A percentile compares a stretch with the other conserved stretches of the same genome.
Evolutionary conservation across 306 rosid species (phyloP).

Genomic region (Pterocarpus santalinus): DNA sequence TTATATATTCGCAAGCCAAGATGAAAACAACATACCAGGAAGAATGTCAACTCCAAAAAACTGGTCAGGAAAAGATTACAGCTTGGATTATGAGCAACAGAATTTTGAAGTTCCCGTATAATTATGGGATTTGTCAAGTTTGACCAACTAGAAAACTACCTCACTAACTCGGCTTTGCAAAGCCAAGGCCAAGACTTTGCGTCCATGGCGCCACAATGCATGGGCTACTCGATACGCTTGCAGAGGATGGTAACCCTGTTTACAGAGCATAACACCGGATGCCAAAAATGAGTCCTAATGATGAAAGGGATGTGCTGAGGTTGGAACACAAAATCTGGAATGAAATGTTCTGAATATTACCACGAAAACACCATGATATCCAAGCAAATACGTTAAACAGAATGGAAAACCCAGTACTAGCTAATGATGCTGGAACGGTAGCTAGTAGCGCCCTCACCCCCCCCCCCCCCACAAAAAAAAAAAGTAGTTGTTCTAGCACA

Average conservation of each 20-base stretch:
- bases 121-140: slow-evolving; percentile 8
- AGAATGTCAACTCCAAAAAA: slow-evolving; percentile 94
- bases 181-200: slow-evolving; percentile 83
- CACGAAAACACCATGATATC: slow-evolving; percentile 2
- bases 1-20: slow-evolving; percentile 25
- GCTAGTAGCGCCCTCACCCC: neutral
- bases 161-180: slow-evolving; percentile 91
- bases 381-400: slow-evolving; percentile 21
- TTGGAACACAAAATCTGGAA: neutral
- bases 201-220: slow-evolving; percentile 81
- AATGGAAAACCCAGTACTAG: neutral
- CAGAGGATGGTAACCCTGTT: slow-evolving; percentile 88
- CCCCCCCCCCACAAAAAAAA: too few species aligned
- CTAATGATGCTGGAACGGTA: neutral
- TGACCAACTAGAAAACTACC: slow-evolving; percentile 60
- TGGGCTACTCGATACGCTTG: slow-evolving; percentile 90
- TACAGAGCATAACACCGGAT: slow-evolving; percentile 35
- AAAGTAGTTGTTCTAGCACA: too few species aligned
- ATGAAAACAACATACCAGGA: slow-evolving; percentile 71
- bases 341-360: neutral
- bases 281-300: slow-evolving; percentile 29
- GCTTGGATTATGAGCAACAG: slow-evolving; percentile 34
- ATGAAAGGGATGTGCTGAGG: slow-evolving; percentile 1
- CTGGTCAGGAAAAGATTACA: slow-evolving; percentile 57
- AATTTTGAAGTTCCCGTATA: slow-evolving; percentile 18